Percentiles rank a stretch among this genome's conserved stretches.
Evolutionary conservation across 2,329 filamentous ascomycete genomes (phyloP).

Genomic region (Colletotrichum trifolii): DNA sequence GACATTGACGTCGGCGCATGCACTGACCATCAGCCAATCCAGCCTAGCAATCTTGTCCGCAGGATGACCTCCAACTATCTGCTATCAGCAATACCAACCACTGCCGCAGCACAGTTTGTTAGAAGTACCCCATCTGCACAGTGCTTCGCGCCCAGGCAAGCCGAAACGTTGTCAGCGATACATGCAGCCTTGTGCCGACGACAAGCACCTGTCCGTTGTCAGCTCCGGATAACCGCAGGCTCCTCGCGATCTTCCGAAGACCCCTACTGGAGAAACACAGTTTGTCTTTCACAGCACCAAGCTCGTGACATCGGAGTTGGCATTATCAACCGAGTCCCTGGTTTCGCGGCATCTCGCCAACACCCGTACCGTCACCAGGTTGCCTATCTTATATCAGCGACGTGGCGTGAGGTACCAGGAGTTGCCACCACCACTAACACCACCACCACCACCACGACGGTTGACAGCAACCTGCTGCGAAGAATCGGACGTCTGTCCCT

Average conservation of each 20-base stretch:
- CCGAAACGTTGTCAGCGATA: constrained; percentile 3
- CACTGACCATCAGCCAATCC: constrained; percentile 12
- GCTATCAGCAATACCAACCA: neutral
- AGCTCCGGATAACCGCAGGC: constrained; percentile 25
- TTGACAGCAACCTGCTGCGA: too few species aligned
- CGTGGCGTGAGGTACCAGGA: constrained; percentile 1
- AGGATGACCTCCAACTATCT: too few species aligned
- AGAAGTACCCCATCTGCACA: neutral
- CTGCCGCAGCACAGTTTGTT: neutral
- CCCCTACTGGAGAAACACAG: constrained; percentile 29
- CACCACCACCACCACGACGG: too few species aligned
- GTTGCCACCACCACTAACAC: neutral
- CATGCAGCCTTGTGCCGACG: constrained; percentile 27
- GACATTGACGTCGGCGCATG: constrained; percentile 28
- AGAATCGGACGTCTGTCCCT: too few species aligned
- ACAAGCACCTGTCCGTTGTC: constrained; percentile 28
- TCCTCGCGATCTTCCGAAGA: constrained; percentile 25
- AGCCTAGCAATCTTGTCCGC: constrained; percentile 1
- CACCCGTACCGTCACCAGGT: constrained; percentile 3
- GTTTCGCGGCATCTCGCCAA: constrained; percentile 17
- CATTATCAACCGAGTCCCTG: constrained; percentile 33
- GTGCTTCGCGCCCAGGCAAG: constrained; percentile 3
- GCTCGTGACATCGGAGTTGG: constrained; percentile 17
- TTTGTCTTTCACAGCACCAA: constrained; percentile 4
- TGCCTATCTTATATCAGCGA: neutral